Evolutionary conservation across 2,329 filamentous ascomycete genomes (phyloP).

Genomic region (Diaporthe sp.): DNA sequence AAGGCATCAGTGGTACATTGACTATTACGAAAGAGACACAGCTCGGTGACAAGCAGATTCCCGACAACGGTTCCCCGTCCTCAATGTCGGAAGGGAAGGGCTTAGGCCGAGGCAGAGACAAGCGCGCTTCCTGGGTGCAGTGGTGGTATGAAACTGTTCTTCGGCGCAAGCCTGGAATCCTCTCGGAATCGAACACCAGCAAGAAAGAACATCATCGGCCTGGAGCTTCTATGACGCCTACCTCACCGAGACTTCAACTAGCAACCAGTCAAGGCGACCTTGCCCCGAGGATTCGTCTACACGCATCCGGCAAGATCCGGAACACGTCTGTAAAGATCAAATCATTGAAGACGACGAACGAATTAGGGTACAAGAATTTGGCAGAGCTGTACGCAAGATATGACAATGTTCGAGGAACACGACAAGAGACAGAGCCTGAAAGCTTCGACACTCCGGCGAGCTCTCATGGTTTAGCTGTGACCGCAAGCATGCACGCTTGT

Average conservation of each 20-base stretch:
- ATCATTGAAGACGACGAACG: neutral
- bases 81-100: neutral
- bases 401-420: neutral
- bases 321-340: neutral
- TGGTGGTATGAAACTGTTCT: accelerated
- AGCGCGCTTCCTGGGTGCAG: neutral
- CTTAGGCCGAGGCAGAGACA: too few relatives aligned
- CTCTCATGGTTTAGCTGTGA: accelerated
- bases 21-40: too few relatives aligned
- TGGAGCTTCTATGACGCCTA: accelerated
- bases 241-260: too few relatives aligned
- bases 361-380: neutral
- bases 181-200: neutral
- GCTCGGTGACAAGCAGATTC: neutral
- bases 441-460: accelerated
- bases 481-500: neutral
- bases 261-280: neutral
- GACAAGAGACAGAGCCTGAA: neutral
- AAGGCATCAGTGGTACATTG: too few relatives aligned
- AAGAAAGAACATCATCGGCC: too few relatives aligned
- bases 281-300: neutral
- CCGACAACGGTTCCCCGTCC: too few relatives aligned
- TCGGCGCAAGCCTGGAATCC: too few relatives aligned
- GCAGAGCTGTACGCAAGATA: neutral
- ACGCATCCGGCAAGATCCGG: neutral